Evolutionary conservation across 2,329 filamentous ascomycete species (phyloP), one percentile per base, ranked within the genome.

Genomic region (Bertia moriformis): DNA sequence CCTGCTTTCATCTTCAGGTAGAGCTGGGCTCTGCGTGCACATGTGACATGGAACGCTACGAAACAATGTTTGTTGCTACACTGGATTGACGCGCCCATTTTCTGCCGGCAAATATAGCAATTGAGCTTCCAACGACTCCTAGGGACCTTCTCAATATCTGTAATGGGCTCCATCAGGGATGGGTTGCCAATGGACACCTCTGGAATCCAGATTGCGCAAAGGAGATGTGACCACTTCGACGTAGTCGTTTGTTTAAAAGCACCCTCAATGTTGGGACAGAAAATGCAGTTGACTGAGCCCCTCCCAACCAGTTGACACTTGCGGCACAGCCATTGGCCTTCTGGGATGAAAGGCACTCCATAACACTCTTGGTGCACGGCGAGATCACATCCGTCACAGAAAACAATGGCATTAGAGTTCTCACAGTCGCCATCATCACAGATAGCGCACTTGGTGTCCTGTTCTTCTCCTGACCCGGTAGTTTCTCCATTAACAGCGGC

Each of bases 341-440:
- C 91, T 2, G 91, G 91, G 47, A 98, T 98, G 58, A 95, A 98
- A 1, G 91, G 91, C 37, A 98, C 91, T 41, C 91, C 91, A 54
- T 98, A 98, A 59, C 91, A 98, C 63, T 98, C 91, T 58, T 98
- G 91, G 58, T 98, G 91, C 7, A 98, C 91, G 3, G 91, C 91
- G 39, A 98, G 66, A 59, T 98, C 93, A 59, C 91, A 98, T 3
- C 91, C 91, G 55, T 98, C 91, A 56, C 91, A 98, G 54, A 98
- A 98, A 17, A 98, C 91, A 51, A 98, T 98, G 1, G 91, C 91
- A 53, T 98, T 98, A 17, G 91, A 93, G 57, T 98, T 98, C 61
- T 98, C 91, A 53, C 91, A 98, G 54, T 98, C 91, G n/a, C 91
- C 91, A 52, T 98, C 91, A 54, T 98, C 91, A 55, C 91, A 98